Percentiles rank a stretch among this genome's conserved stretches.
phyloP scores from a whole-genome alignment of 2,329 filamentous ascomycete genomes.

The Trichoderma sp. region DNA sequence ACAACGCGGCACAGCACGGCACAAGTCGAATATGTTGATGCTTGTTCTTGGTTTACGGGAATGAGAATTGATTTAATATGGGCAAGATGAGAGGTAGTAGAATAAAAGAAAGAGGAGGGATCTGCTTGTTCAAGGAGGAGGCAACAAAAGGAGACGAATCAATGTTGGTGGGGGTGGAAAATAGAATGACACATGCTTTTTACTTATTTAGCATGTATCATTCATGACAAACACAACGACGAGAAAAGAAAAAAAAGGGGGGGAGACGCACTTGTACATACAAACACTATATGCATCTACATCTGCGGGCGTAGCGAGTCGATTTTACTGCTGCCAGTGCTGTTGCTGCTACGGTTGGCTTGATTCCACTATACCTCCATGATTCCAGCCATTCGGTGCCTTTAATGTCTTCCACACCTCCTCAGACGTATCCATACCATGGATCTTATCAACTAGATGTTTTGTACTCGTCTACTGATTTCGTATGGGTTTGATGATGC shows the following conservation, averaged over 20 bases:
- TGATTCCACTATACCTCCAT: background rate
- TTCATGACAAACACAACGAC: background rate
- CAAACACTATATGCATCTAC: constrained; percentile 6
- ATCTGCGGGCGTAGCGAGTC: constrained; percentile 10
- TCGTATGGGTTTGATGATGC: background rate
- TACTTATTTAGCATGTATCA: background rate
- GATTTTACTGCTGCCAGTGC: background rate
- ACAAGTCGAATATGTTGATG: background rate
- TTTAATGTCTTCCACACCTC: background rate
- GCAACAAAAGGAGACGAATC: background rate
- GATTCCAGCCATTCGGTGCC: background rate
- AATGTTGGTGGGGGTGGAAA: background rate
- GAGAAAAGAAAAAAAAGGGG: background rate
- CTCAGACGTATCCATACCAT: background rate
- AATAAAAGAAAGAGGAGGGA: background rate
- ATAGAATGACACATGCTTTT: background rate
- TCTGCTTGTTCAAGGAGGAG: background rate
- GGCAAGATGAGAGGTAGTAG: background rate
- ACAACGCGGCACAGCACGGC: background rate
- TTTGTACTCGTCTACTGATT: background rate
- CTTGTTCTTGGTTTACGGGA: background rate
- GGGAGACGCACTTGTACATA: constrained; percentile 14
- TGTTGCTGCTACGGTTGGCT: background rate
- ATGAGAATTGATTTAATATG: constrained; percentile 2
- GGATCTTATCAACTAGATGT: background rate